These are phyloP conservation scores for Aegle marmelos DNA, from an alignment of 345 rosid species.

Conservation along the genomic window DNA sequence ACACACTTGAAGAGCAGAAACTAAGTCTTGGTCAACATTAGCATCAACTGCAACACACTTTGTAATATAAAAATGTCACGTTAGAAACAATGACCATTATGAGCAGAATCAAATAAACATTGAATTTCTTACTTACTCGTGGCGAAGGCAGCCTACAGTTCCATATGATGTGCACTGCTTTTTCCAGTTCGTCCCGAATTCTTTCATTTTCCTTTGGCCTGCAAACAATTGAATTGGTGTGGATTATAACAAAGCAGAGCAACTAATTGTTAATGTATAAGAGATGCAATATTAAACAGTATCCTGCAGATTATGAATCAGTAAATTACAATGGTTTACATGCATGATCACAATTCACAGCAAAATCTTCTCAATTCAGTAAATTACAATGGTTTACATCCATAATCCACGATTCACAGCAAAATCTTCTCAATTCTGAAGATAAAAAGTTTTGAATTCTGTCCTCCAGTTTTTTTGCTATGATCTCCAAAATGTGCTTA, in stretches of 20 bases:
- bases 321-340: no score
- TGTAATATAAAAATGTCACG: not conserved
- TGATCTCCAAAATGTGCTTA: no score
- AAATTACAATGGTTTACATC: no score
- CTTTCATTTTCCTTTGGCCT: constrained; percentile 80
- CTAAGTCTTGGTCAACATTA: constrained; percentile 62
- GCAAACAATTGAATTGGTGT: constrained; percentile 10
- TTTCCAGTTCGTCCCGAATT: constrained; percentile 58
- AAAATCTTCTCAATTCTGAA: no score
- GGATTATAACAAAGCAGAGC: not conserved
- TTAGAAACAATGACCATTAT: constrained; percentile 4
- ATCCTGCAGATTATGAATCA: no score
- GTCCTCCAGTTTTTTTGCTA: no score
- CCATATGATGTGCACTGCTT: constrained; percentile 91
- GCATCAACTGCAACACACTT: constrained; percentile 94
- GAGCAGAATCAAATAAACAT: not conserved
- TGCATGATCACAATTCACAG: no score
- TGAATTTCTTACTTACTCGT: constrained; percentile 45
- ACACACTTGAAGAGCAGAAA: constrained; percentile 64
- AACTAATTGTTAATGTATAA: not conserved
- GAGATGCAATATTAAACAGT: not conserved
- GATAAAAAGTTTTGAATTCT: no score
- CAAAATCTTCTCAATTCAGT: no score
- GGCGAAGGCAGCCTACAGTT: constrained; percentile 90
- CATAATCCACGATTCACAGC: no score